These are phyloP conservation scores for Umbellularia californica DNA, from an alignment of 164 flowering plant species.

Conservation along the genomic window DNA sequence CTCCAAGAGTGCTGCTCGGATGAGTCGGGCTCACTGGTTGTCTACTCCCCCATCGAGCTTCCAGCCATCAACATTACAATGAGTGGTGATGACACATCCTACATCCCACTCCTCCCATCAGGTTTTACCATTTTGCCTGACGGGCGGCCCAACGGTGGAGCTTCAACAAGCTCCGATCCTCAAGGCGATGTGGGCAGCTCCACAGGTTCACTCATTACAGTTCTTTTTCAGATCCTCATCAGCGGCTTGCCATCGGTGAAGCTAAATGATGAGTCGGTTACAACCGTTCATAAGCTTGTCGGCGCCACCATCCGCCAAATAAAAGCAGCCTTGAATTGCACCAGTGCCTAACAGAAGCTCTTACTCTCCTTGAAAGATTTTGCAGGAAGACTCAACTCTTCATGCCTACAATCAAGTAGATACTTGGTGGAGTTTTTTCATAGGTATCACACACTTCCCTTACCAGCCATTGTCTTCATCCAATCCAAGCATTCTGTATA, in stretches of 20 bases:
- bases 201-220: slow-evolving; percentile 66
- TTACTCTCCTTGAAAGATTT: slow-evolving; percentile 27
- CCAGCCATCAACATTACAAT: slow-evolving; percentile 65
- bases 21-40: slow-evolving; percentile 63
- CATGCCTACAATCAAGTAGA: too few species aligned
- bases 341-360: slow-evolving; percentile 7
- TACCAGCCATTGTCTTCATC: too few species aligned
- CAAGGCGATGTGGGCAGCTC: slow-evolving; percentile 15
- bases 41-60: slow-evolving; percentile 70
- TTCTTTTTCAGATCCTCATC: slow-evolving; percentile 77
- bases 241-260: slow-evolving; percentile 62
- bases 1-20: slow-evolving; percentile 88
- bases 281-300: slow-evolving; percentile 71
- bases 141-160: slow-evolving; percentile 29
- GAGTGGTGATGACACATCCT: slow-evolving; percentile 78
- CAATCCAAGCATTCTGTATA: too few species aligned
- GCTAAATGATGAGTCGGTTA: slow-evolving; percentile 63
- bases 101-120: slow-evolving; percentile 71
- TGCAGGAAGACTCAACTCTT: slow-evolving; percentile 23
- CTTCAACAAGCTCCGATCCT: slow-evolving; percentile 19
- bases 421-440: too few species aligned
- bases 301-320: slow-evolving; percentile 71
- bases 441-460: too few species aligned
- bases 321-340: slow-evolving; percentile 43
- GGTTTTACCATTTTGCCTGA: slow-evolving; percentile 73